A percentile compares a stretch with the other conserved stretches of the same genome.
These are phyloP conservation scores for Dryas integrifolia DNA, from an alignment of 331 rosid genomes.

Conservation along the genomic window DNA sequence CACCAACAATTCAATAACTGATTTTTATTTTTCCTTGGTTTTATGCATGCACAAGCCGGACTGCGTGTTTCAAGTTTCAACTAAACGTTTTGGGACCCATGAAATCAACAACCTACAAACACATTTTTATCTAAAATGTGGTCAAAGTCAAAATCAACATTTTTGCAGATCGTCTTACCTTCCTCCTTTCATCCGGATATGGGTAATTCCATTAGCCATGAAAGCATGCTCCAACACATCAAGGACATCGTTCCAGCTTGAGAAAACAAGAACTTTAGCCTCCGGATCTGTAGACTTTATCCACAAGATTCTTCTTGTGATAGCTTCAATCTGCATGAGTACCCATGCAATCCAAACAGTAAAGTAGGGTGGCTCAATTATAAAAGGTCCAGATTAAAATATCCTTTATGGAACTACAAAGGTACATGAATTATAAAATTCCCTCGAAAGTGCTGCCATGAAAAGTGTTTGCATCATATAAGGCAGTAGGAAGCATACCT, in stretches of 20 bases:
- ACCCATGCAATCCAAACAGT: not conserved
- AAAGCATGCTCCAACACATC: conserved; percentile 92
- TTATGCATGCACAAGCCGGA: too few relatives aligned
- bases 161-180: conserved; percentile 46
- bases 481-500: conserved; percentile 45
- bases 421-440: not conserved
- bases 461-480: not conserved
- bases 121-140: too few relatives aligned
- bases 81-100: too few relatives aligned
- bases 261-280: conserved; percentile 83
- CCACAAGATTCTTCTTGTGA: conserved; percentile 86
- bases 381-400: too few relatives aligned
- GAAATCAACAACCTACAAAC: too few relatives aligned
- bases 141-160: too few relatives aligned
- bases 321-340: conserved; percentile 72
- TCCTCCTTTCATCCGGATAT: conserved; percentile 91
- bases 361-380: not conserved
- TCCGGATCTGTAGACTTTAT: conserved; percentile 67
- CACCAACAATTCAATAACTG: not conserved
- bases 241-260: conserved; percentile 97
- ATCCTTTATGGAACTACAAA: not conserved
- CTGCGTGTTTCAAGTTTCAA: too few relatives aligned
- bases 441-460: not conserved
- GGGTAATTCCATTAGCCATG: conserved; percentile 56
- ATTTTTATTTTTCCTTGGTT: not conserved